Evolutionary conservation across 2,329 filamentous ascomycete species (phyloP).

Genomic region (Colletotrichum brevisporum): DNA sequence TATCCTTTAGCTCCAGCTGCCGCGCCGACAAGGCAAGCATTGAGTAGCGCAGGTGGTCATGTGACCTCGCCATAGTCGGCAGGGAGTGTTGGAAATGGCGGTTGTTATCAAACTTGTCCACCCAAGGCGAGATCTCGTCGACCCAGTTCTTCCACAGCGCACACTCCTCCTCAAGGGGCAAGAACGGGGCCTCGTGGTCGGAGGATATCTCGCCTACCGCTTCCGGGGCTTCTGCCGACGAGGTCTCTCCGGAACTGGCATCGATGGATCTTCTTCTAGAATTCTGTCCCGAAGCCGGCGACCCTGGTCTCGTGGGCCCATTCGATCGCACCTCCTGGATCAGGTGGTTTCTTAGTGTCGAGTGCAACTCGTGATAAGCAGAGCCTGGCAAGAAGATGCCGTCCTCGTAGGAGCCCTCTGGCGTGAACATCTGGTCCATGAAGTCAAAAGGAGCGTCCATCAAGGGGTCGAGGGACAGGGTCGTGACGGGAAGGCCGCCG

Average conservation of each 20-base stretch:
- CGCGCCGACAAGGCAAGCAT: constrained; percentile 69
- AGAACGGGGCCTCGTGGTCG: constrained; percentile 36
- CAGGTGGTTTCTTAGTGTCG: constrained; percentile 59
- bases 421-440: constrained; percentile 48
- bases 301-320: constrained; percentile 48
- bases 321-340: constrained; percentile 60
- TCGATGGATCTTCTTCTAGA: constrained; percentile 24
- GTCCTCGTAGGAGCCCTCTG: constrained; percentile 51
- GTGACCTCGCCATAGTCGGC: constrained; percentile 63
- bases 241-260: constrained; percentile 11
- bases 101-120: constrained; percentile 71
- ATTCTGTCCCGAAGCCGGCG: constrained; percentile 19
- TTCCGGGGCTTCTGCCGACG: constrained; percentile 20
- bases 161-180: constrained; percentile 50
- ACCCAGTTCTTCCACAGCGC: constrained; percentile 58
- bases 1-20: constrained; percentile 65
- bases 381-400: constrained; percentile 64
- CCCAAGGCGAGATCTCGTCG: constrained; percentile 59
- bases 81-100: constrained; percentile 67
- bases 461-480: constrained; percentile 33
- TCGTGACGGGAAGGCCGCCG: constrained; percentile 20
- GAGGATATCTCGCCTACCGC: constrained; percentile 22
- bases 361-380: constrained; percentile 61
- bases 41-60: constrained; percentile 63
- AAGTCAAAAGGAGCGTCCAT: constrained; percentile 38